Evolutionary conservation across 495 filamentous ascomycete species (phyloP).

Genomic region (Tetracladium setigerum): DNA sequence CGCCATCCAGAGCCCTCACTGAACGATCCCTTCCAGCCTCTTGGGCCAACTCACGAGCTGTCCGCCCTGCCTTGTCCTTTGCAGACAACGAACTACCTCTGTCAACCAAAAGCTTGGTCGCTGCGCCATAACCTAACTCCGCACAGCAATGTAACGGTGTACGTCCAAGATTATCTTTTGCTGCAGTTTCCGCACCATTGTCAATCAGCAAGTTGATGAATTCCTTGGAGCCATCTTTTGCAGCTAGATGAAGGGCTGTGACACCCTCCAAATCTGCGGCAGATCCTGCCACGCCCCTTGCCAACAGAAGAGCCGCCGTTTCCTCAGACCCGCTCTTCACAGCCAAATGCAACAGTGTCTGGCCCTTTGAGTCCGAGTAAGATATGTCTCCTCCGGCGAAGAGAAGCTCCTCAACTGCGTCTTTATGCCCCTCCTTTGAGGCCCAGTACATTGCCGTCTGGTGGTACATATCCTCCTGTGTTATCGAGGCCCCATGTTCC

Average conservation of each 20-base stretch:
- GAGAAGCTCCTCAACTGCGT: neutral
- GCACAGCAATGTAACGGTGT: conserved; percentile 5
- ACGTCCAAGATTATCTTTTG: conserved; percentile 2
- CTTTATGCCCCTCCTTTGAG: conserved; percentile 1
- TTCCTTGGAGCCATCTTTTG: conserved; percentile 2
- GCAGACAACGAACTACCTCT: conserved; percentile 3
- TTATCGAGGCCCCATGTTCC: neutral
- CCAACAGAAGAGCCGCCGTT: conserved; percentile 1
- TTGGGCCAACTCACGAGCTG: neutral
- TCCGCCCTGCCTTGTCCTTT: no score
- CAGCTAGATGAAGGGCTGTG: conserved; percentile 3
- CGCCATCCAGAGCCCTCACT: neutral
- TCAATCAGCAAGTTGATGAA: conserved; percentile 4
- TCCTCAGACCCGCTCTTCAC: conserved; percentile 1
- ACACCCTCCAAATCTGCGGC: neutral
- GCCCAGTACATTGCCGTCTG: conserved; percentile 1
- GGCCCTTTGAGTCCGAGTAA: neutral
- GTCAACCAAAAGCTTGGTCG: conserved; percentile 7
- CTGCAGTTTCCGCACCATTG: conserved; percentile 1
- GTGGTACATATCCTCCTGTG: conserved; percentile 4
- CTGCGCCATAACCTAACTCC: conserved; percentile 5
- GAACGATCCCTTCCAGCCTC: neutral
- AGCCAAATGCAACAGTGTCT: conserved; percentile 6
- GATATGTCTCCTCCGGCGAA: neutral
- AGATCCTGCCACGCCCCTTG: conserved; percentile 1